Evolutionary conservation across 179 eudicot genomes (phyloP).

Genomic region (Gypsophila paniculata): DNA sequence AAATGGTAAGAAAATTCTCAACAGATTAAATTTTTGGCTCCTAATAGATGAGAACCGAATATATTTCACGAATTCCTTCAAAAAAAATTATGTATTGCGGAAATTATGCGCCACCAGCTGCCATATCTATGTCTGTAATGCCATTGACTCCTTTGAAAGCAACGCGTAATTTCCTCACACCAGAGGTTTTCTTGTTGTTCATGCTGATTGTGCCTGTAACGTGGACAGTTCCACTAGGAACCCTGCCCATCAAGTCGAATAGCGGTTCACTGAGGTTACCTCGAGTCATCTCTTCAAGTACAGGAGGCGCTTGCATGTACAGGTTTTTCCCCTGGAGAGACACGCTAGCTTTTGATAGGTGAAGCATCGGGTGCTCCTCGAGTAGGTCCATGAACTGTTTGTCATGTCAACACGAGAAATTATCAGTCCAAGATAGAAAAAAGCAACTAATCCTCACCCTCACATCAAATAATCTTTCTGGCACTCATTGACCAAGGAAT

Average conservation of each 20-base stretch:
- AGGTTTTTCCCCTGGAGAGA: slow-evolving; percentile 62
- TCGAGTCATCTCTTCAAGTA: slow-evolving; percentile 90
- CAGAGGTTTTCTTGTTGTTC: slow-evolving; percentile 55
- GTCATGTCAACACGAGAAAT: background rate
- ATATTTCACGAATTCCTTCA: slow-evolving; percentile 2
- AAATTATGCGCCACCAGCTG: slow-evolving; percentile 65
- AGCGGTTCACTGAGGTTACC: slow-evolving; percentile 58
- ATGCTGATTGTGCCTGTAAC: slow-evolving; percentile 59
- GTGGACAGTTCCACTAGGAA: slow-evolving; percentile 51
- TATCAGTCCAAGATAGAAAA: background rate
- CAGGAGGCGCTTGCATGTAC: slow-evolving; percentile 96
- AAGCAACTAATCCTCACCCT: background rate
- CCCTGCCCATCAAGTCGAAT: slow-evolving; percentile 67
- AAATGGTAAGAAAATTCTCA: background rate
- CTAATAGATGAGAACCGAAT: slow-evolving; percentile 2
- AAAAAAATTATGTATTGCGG: background rate
- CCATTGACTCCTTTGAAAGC: slow-evolving; percentile 69
- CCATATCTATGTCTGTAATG: slow-evolving; percentile 64
- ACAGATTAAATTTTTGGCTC: background rate
- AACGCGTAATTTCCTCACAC: slow-evolving; percentile 60
- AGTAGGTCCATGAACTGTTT: slow-evolving; percentile 71
- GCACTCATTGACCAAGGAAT: background rate
- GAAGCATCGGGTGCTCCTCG: slow-evolving; percentile 72
- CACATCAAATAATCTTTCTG: background rate
- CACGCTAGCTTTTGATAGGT: slow-evolving; percentile 69